These are phyloP conservation scores for Globisporangium spinosum DNA, from an alignment of 352 stramenopile species.

Conservation along the genomic window DNA sequence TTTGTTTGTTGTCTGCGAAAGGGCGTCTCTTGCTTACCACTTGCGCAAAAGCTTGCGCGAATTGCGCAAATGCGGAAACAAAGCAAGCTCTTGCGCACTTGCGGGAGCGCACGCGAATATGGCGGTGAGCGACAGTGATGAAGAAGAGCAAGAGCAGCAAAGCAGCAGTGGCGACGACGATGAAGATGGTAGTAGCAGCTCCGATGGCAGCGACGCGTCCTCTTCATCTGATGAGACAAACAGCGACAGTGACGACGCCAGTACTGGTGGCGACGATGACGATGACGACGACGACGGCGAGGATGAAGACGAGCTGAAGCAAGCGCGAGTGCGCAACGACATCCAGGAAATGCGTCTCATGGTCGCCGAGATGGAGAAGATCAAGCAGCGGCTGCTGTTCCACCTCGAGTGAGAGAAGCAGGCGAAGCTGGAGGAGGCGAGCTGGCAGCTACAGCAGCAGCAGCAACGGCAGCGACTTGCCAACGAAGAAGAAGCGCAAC, in stretches of 20 bases:
- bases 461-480: conserved; percentile 2
- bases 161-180: conserved; percentile 23
- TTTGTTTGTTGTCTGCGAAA: conserved; percentile 3
- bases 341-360: conserved; percentile 45
- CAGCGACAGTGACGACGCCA: neutral
- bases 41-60: neutral
- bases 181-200: conserved; percentile 13
- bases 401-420: conserved; percentile 30
- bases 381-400: conserved; percentile 51
- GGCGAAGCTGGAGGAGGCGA: conserved; percentile 17
- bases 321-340: conserved; percentile 32
- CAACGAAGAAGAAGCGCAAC: conserved; percentile 12
- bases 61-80: conserved; percentile 6
- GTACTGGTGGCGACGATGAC: neutral
- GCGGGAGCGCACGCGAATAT: neutral
- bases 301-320: conserved; percentile 22
- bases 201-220: conserved; percentile 1
- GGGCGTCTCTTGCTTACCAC: neutral
- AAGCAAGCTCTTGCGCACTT: neutral
- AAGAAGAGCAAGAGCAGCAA: conserved; percentile 20
- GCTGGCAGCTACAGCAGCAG: conserved; percentile 17
- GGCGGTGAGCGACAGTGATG: conserved; percentile 15
- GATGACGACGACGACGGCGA: conserved; percentile 8
- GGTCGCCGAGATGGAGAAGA: conserved; percentile 57
- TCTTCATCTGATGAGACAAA: conserved; percentile 11